Percentiles rank a stretch among this genome's conserved stretches.
Conservation (phyloP, 2,329 filamentous ascomycete genomes). For the Ceratocystis colombiana region DNA sequence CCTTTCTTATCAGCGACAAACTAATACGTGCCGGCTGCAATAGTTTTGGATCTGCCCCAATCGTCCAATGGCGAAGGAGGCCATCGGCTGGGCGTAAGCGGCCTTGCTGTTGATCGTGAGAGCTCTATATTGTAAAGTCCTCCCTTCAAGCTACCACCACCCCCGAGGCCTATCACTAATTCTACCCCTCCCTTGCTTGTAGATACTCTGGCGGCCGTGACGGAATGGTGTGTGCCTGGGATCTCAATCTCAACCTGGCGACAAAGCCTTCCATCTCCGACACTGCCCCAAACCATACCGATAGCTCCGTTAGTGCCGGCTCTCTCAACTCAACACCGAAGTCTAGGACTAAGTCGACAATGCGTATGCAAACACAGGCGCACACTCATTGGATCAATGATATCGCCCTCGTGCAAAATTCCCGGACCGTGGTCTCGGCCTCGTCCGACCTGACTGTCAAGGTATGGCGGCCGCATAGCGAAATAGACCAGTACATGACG, state of each 20-base stretch:
- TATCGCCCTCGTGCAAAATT: conserved; percentile 67
- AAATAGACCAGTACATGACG: conserved; percentile 42
- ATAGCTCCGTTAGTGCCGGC: conserved; percentile 27
- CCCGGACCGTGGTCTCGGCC: conserved; percentile 71
- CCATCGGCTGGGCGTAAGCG: conserved; percentile 89
- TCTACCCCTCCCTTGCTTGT: conserved; percentile 25
- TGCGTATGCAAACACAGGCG: conserved; percentile 55
- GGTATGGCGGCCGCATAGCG: conserved; percentile 68
- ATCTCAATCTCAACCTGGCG: conserved; percentile 57
- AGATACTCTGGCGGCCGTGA: conserved; percentile 95
- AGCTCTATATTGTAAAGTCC: conserved; percentile 71
- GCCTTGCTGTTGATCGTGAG: conserved; percentile 72
- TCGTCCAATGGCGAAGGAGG: conserved; percentile 62
- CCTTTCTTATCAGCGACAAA: too few relatives aligned
- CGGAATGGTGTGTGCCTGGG: conserved; percentile 92
- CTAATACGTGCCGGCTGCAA: background rate
- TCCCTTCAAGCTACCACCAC: conserved; percentile 23
- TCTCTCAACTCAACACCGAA: conserved; percentile 32
- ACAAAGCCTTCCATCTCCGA: conserved; percentile 28
- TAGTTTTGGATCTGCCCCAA: conserved; percentile 51
- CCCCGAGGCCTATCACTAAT: conserved; percentile 23
- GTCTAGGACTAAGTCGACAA: conserved; percentile 43
- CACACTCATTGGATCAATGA: conserved; percentile 98
- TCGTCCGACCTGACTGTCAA: conserved; percentile 93
- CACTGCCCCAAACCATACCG: conserved; percentile 29